Evolutionary conservation across 148 eudicot genomes (phyloP), one percentile per base, ranked within the genome.

Genomic region (Polygonum maritimum): DNA sequence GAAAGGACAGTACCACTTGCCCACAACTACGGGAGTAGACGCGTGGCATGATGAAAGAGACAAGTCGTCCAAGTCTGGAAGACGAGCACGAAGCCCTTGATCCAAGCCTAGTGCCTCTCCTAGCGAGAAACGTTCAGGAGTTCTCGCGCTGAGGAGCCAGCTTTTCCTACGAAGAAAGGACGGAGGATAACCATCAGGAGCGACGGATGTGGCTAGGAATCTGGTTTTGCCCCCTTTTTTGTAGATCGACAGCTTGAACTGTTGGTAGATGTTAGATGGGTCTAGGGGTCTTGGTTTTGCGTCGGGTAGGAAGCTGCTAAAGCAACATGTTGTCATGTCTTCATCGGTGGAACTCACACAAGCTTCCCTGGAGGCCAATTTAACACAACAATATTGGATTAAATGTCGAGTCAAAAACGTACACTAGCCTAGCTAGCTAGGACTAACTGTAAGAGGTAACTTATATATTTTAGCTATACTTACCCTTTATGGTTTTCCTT

Each of bases 1-100:
- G 57, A 84, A 89, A 22, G 97, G 97, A 76, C 90, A 84, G 35
- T 88, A 88, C 91, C 91, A 91, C 47, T 79, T 85, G 22, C 90
- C 93, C 12, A 91, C 79, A 48, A 79, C 55, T 8, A 79, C 62
- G 1, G 83, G 74, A 1, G 33, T 75, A 0, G 91, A 90, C 1
- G 75, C 69, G 12, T 79, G 78, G 36, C 73, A 58, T 10, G 82
- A 58, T 10, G 82, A 73, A 0, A 75, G 4, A 0, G 83, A 77
- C 39, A 81, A 73, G 39, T 74, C 55, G 26, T 74, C 55, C 19
- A 85, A 77, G 8, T 78, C 82, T 4, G 89, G 91, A 55, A 83
- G 74, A 58, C 35, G 41, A 58, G 77, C 78, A 4, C 86, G 84
- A 22, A 82, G 85, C 21, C 63, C 8, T 1, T 57, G 18, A 74